Evolutionary conservation across 345 rosid species (phyloP).

Genomic region (Eucalyptus tenuipes): DNA sequence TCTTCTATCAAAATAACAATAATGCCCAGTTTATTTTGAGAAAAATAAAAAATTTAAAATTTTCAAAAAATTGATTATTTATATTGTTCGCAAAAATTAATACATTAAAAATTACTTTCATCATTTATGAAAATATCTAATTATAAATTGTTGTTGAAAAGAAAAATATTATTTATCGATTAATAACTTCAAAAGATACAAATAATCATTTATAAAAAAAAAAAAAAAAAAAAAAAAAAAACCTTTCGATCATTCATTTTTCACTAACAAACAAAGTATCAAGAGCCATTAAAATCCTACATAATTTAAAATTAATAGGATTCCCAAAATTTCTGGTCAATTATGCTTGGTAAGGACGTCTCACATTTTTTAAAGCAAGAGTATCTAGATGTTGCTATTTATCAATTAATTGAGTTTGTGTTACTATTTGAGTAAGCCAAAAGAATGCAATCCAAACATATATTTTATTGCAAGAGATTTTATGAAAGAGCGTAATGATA

Average conservation of each 20-base stretch:
- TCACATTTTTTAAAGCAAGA: neutral
- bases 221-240: no score
- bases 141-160: neutral
- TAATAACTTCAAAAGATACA: neutral
- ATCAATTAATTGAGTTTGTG: neutral
- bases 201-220: no score
- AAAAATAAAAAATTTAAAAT: no score
- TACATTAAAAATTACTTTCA: neutral
- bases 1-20: no score
- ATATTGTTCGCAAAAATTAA: no score
- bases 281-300: neutral
- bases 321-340: neutral
- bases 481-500: no score
- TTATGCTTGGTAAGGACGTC: no score
- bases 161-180: neutral
- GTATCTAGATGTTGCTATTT: neutral
- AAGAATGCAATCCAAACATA: neutral
- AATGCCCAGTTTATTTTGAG: fast-evolving
- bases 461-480: neutral
- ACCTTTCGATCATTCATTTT: no score
- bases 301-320: neutral
- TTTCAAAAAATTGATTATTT: no score
- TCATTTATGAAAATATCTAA: fast-evolving
- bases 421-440: neutral
- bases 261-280: neutral